Percentiles rank a stretch among this genome's conserved stretches.
phyloP scores from a whole-genome alignment of 148 eudicot genomes.

The Chenopodium suecicum region DNA sequence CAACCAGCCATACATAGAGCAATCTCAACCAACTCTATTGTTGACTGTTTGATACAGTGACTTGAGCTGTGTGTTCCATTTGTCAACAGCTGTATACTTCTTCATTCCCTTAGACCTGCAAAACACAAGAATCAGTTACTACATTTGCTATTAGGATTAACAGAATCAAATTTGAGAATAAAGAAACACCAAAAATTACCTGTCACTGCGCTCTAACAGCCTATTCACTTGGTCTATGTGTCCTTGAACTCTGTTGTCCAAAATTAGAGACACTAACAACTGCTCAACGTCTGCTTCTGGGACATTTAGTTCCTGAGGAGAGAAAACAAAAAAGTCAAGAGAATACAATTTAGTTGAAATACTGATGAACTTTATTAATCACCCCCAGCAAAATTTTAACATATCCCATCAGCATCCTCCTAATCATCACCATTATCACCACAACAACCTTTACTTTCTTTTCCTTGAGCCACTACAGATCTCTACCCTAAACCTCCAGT shows the following conservation, averaged over 20 bases:
- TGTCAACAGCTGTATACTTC: slow-evolving; percentile 87
- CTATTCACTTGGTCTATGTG: slow-evolving; percentile 97
- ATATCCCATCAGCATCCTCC: neutral
- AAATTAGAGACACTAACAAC: slow-evolving; percentile 78
- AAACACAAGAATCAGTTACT: neutral
- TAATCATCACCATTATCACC: neutral
- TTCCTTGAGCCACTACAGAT: neutral
- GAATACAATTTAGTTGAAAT: neutral
- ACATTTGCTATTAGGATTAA: neutral
- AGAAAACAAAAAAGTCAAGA: neutral
- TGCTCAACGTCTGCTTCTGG: slow-evolving; percentile 92
- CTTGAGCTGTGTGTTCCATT: slow-evolving; percentile 89
- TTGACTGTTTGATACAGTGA: slow-evolving; percentile 68
- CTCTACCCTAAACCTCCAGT: neutral
- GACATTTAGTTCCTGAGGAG: slow-evolving; percentile 78
- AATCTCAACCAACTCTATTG: slow-evolving; percentile 67
- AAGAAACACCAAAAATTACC: slow-evolving; percentile 32
- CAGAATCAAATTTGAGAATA: neutral
- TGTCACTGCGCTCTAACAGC: slow-evolving; percentile 78
- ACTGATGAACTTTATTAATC: neutral
- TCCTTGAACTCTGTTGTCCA: slow-evolving; percentile 92
- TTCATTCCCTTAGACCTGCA: slow-evolving; percentile 91
- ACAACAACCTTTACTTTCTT: neutral
- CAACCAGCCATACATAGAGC: neutral
- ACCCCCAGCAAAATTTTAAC: neutral